Percentiles rank a stretch among this genome's conserved stretches.
These are phyloP conservation scores for Chlamydomonas asymmetrica DNA, from an alignment of 139 green algal species.

Conservation along the genomic window DNA sequence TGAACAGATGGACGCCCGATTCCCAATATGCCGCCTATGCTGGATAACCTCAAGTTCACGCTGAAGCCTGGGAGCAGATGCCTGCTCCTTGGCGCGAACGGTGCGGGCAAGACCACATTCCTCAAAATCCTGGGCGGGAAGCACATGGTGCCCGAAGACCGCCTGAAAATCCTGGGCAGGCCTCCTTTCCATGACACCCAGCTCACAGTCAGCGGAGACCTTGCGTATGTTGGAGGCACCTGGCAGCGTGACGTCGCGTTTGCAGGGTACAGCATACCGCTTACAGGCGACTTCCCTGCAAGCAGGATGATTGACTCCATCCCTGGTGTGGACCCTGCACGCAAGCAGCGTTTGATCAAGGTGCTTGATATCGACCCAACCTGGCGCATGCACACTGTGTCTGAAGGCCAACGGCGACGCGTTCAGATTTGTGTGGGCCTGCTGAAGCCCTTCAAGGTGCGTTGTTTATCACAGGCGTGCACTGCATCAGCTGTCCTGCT, in stretches of 20 bases:
- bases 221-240: conserved; percentile 93
- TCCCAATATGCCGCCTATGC: conserved; percentile 60
- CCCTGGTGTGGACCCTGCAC: conserved; percentile 61
- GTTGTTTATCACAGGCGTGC: no score
- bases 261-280: conserved; percentile 82
- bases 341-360: conserved; percentile 70
- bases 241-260: conserved; percentile 95
- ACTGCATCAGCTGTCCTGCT: no score
- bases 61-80: conserved; percentile 66
- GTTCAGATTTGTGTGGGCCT: conserved; percentile 93
- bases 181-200: conserved; percentile 91
- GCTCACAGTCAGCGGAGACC: conserved; percentile 76
- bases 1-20: conserved; percentile 77
- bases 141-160: conserved; percentile 80
- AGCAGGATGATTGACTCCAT: conserved; percentile 85
- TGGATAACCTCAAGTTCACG: conserved; percentile 67
- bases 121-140: conserved; percentile 88
- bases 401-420: conserved; percentile 87
- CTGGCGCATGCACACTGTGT: conserved; percentile 84
- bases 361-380: conserved; percentile 86
- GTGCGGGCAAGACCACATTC: conserved; percentile 87
- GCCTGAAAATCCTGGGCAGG: conserved; percentile 70
- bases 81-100: conserved; percentile 87
- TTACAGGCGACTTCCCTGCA: conserved; percentile 91
- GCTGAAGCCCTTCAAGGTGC: conserved; percentile 83